Percentiles rank a stretch among this genome's conserved stretches.
phyloP scores from a whole-genome alignment of 2,329 filamentous ascomycete genomes.

The Trichophyton benhamiae region DNA sequence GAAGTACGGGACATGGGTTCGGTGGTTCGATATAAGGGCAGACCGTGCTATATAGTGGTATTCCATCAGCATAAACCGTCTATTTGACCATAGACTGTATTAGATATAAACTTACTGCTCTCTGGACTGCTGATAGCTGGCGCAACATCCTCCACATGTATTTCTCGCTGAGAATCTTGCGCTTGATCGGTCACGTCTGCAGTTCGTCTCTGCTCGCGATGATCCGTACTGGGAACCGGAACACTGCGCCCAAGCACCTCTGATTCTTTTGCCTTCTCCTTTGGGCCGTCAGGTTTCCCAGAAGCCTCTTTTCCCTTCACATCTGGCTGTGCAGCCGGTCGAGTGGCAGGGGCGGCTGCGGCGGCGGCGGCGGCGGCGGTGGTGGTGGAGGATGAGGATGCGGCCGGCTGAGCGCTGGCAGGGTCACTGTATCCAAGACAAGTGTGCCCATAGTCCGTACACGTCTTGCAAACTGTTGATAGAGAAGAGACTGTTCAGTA shows the following conservation, averaged over 20 bases:
- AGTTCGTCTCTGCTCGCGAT: background rate
- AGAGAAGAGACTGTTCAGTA: background rate
- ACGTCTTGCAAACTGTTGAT: constrained; percentile 50
- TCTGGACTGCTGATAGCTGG: constrained; percentile 22
- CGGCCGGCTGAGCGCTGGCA: constrained; percentile 11
- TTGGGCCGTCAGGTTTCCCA: background rate
- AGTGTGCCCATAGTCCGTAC: constrained; percentile 55
- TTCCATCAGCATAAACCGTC: background rate
- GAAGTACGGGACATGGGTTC: constrained; percentile 63
- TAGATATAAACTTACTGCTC: constrained; percentile 23
- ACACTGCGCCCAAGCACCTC: background rate
- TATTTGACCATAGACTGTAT: background rate
- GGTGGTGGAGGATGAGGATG: constrained; percentile 15
- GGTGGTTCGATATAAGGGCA: constrained; percentile 25
- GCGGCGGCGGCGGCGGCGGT: constrained; percentile 1
- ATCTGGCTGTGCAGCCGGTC: constrained; percentile 9
- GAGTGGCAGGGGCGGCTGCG: constrained; percentile 15
- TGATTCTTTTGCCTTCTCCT: background rate
- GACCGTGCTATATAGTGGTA: constrained; percentile 21
- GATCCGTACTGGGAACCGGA: background rate
- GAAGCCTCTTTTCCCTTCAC: constrained; percentile 1
- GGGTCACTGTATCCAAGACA: constrained; percentile 56
- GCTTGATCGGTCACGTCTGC: background rate
- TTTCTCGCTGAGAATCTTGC: background rate
- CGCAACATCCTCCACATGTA: constrained; percentile 2